Conservation (phyloP, 2,329 filamentous ascomycete genomes). For the Claviceps fusiformis region DNA sequence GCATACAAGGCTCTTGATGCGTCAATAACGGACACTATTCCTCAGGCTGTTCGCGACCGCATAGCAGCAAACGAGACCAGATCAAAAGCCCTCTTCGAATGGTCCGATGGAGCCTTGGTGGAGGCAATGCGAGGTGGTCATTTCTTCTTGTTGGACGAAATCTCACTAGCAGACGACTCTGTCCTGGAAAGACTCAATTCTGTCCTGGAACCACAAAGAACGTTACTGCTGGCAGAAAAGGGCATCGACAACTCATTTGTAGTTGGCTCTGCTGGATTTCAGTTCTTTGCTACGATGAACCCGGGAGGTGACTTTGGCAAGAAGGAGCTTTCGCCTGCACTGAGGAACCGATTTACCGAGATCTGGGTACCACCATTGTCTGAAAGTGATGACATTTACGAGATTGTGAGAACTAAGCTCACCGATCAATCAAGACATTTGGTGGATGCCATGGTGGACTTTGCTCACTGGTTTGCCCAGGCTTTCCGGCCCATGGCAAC, state of each 20-base stretch:
- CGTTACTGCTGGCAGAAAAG: constrained; percentile 85
- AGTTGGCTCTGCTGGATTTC: constrained; percentile 63
- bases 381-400: constrained; percentile 69
- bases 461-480: constrained; percentile 84
- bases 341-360: constrained; percentile 94
- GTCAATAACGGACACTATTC: constrained; percentile 34
- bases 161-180: constrained; percentile 93
- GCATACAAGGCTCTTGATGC: constrained; percentile 38
- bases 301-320: constrained; percentile 98
- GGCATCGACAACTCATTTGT: constrained; percentile 74
- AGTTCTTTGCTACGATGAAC: constrained; percentile 98
- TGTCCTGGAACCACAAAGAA: constrained; percentile 78
- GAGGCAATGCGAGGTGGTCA: constrained; percentile 83
- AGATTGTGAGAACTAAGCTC: constrained; percentile 74
- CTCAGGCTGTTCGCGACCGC: constrained; percentile 31
- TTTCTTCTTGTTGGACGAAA: constrained; percentile 92
- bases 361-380: constrained; percentile 93
- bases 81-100: constrained; percentile 83
- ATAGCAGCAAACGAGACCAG: constrained; percentile 41
- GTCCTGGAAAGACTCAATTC: constrained; percentile 94
- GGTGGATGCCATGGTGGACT: constrained; percentile 62
- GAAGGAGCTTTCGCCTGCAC: constrained; percentile 84
- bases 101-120: constrained; percentile 87
- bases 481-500: constrained; percentile 64
- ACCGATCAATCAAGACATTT: constrained; percentile 37